These are phyloP conservation scores for Xylariaceae sp. DNA, from an alignment of 2,329 filamentous ascomycete genomes.

Conservation along the genomic window DNA sequence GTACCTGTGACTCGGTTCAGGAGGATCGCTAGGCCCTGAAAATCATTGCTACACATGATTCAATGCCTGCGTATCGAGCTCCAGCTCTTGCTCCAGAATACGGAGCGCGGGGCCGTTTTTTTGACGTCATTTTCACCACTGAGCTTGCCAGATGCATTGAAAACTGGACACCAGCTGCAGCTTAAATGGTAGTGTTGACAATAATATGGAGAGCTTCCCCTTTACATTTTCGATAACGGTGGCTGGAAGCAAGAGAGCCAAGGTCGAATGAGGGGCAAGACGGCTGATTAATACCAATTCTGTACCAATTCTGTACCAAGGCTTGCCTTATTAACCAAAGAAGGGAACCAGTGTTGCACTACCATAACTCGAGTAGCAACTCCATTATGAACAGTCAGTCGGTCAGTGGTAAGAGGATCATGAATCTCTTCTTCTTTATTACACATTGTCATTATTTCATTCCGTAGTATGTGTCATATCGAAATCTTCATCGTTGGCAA, in stretches of 20 bases:
- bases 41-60: slow-evolving; percentile 20
- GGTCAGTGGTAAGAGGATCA: not conserved
- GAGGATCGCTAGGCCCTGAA: slow-evolving; percentile 17
- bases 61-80: slow-evolving; percentile 17
- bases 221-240: slow-evolving; percentile 1
- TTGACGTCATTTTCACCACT: slow-evolving; percentile 43
- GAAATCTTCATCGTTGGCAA: not conserved
- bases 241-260: slow-evolving; percentile 5
- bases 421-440: not conserved
- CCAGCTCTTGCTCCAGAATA: not conserved
- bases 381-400: not conserved
- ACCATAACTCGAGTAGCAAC: not conserved
- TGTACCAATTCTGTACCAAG: no score
- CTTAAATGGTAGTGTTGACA: slow-evolving; percentile 3
- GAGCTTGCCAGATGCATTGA: slow-evolving; percentile 24
- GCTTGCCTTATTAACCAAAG: not conserved
- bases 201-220: slow-evolving; percentile 12
- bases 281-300: not conserved
- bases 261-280: slow-evolving; percentile 10
- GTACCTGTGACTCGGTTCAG: not conserved
- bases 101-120: slow-evolving; percentile 14
- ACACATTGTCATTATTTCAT: slow-evolving; percentile 21
- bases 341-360: not conserved
- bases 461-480: slow-evolving; percentile 8
- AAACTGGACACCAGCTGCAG: slow-evolving; percentile 35